These are phyloP conservation scores for Biscogniauxia marginata DNA, from an alignment of 2,329 filamentous ascomycete genomes.

Conservation along the genomic window DNA sequence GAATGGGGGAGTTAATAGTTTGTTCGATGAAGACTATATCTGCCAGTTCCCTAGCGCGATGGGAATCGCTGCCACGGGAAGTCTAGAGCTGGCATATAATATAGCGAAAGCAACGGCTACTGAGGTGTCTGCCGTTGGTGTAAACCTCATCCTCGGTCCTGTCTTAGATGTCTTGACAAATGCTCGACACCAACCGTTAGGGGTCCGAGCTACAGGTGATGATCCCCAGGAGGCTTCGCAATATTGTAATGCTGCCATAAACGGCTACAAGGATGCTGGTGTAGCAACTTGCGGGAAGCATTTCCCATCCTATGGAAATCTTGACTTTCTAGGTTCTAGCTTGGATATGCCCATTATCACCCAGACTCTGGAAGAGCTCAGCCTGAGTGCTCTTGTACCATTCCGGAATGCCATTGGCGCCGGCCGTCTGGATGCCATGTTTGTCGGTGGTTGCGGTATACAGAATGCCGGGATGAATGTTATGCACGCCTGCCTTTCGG, in stretches of 20 bases:
- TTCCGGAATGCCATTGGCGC: slow-evolving; percentile 87
- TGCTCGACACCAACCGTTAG: slow-evolving; percentile 83
- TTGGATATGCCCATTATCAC: slow-evolving; percentile 94
- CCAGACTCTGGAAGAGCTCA: slow-evolving; percentile 88
- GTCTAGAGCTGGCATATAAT: slow-evolving; percentile 79
- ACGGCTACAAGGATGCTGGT: slow-evolving; percentile 88
- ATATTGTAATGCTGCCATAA: slow-evolving; percentile 87
- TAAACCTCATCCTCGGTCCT: slow-evolving; percentile 93
- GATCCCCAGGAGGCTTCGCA: slow-evolving; percentile 94
- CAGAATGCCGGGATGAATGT: slow-evolving; percentile 89
- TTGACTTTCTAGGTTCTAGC: slow-evolving; percentile 89
- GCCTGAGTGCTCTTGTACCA: slow-evolving; percentile 85
- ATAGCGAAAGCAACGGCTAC: slow-evolving; percentile 91
- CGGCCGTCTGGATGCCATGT: slow-evolving; percentile 84
- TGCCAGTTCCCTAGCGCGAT: slow-evolving; percentile 96
- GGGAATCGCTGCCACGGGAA: slow-evolving; percentile 91
- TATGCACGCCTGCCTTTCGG: slow-evolving; percentile 89
- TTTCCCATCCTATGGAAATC: slow-evolving; percentile 92
- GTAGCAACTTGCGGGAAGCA: slow-evolving; percentile 91
- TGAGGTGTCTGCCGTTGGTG: slow-evolving; percentile 87
- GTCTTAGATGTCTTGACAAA: slow-evolving; percentile 94
- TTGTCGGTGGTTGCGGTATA: slow-evolving; percentile 92
- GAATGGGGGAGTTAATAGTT: slow-evolving; percentile 95
- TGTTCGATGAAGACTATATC: slow-evolving; percentile 94
- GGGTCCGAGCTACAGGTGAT: slow-evolving; percentile 85